Base-by-base conservation (phyloP, 495 filamentous ascomycete genomes). In the Neurospora tetrasperma region DNA sequence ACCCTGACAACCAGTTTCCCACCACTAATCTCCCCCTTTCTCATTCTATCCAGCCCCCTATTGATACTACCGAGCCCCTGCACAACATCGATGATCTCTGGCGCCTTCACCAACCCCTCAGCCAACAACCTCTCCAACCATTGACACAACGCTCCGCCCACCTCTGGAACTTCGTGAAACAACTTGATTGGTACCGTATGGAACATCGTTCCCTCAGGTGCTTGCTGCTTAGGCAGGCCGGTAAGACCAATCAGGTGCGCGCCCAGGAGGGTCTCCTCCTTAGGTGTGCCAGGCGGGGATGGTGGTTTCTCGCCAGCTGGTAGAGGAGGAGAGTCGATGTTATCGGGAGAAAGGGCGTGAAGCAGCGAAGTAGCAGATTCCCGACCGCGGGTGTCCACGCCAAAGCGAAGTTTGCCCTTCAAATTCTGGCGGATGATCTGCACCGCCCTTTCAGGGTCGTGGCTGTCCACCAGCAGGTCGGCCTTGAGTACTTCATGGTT, bases 161-260 rank as follows among this genome's bases (percentile, higher is more conserved):
- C 83, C 4, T 80, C 79, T 0, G 86, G 83, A 4, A 87, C 85
- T 70, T 86, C 84, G 74, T 92, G 90, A 75, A 91, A 92, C 35
- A 90, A 73, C 78, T 92, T 92, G 70, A 92, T 90, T 0, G 90
- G 90, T 27, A 92, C 87, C 5, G 83, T 88, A 72, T 92, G 89
- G 38, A 78, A 80, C 69, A 76, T 12, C 2, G 74, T 73, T 20
- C 90, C 83, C 11, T 84, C 83, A 0, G 81, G 73, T 4, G 82
- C 74, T 12, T 75, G 74, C 69, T 83, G 81, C 75, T 90, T 89
- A 0, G 90, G 90, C 18, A 89, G 72, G 0, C 90, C 90, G 6
- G 88, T 89, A 40, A 92, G 74, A 0, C 89, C 89, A 6, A 92
- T 83, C 6, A 92, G 81, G 80, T 92, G 90, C 27, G 78, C 76